Conservation (phyloP, 2,329 filamentous ascomycete genomes). For the Chrysoporthe deuterocubensis region DNA sequence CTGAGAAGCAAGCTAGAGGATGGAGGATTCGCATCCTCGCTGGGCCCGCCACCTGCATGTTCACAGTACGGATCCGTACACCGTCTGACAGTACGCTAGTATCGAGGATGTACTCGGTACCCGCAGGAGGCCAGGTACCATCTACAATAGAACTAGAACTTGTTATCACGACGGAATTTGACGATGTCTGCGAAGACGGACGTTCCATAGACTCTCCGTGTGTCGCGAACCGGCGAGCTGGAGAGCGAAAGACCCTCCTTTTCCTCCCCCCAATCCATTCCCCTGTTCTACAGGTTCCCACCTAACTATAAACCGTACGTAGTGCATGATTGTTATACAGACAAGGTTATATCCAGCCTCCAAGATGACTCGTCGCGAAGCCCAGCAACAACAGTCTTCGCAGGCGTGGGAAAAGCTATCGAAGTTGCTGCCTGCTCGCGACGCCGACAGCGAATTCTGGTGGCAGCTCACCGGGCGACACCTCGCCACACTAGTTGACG, state of each 20-base stretch:
- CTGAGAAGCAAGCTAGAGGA: neutral
- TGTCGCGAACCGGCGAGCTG: too few species aligned
- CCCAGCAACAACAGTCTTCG: neutral
- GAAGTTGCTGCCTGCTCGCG: neutral
- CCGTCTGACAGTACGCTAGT: neutral
- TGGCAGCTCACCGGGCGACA: conserved; percentile 5
- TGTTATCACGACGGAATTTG: too few species aligned
- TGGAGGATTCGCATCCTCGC: conserved; percentile 2
- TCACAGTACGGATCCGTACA: neutral
- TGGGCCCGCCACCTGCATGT: neutral
- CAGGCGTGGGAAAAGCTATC: neutral
- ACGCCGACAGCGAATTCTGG: neutral
- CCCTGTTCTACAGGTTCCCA: too few species aligned
- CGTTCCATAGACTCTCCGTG: too few species aligned
- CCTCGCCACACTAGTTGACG: neutral
- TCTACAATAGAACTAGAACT: neutral
- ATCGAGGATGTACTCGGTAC: neutral
- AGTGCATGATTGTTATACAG: too few species aligned
- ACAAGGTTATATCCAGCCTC: too few species aligned
- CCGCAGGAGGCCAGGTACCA: neutral
- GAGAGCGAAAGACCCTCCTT: too few species aligned
- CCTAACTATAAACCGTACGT: too few species aligned
- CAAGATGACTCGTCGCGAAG: neutral
- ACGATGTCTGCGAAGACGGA: too few species aligned
- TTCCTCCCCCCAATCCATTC: too few species aligned